Base-by-base conservation (phyloP, 2,329 filamentous ascomycete genomes). In the Verticillium zaregamsianum region DNA sequence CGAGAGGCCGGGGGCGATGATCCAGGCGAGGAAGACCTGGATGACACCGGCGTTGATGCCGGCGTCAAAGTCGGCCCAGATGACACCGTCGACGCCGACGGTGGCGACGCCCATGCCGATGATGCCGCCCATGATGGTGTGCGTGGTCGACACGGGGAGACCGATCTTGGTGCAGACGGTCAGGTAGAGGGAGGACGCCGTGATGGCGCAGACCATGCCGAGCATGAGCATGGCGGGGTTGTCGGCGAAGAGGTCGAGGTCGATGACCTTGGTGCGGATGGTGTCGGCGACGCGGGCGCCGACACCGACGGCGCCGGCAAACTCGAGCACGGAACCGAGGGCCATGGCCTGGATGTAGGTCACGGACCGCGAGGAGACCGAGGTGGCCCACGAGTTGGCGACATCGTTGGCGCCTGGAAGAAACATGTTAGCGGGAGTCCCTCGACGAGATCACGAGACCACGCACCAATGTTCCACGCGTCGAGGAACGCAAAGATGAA, bases 401-500 rank as follows among this genome's bases (percentile, higher is more conserved):
- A 88, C 84, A 85, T 87, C 85, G 74, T 80, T 70, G 59, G 67
- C 68, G 60, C 68, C 68, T 68, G 28, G 3, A 14, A 4, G 7
- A 3, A 8, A 33, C 5, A n/a, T 11, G 32, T 31, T 3, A 15
- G 31, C 32, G 23, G 37, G 6, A 25, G 31, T 59, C 20, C 12
- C 12, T 11, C 12, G 28, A 31, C 28, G n/a, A n/a, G n/a, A 12
- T 9, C 12, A 23, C 1, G 37, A 40, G 55, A 31, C 15, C 7
- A 39, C 73, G 63, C 72, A 79, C 85, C 85, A 66, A 87, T 88
- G 70, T 88, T 89, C 83, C 84, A 89, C 59, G 86, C 86, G 71
- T 89, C 86, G 49, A 89, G 82, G 70, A 86, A 84, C 63, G 86
- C 85, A 72, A 89, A 89, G 63, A 89, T 80, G 60, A 83, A 85